Evolutionary conservation across 176 grass and related monocot species (phyloP).

Genomic region (Elymus sibiricus): DNA sequence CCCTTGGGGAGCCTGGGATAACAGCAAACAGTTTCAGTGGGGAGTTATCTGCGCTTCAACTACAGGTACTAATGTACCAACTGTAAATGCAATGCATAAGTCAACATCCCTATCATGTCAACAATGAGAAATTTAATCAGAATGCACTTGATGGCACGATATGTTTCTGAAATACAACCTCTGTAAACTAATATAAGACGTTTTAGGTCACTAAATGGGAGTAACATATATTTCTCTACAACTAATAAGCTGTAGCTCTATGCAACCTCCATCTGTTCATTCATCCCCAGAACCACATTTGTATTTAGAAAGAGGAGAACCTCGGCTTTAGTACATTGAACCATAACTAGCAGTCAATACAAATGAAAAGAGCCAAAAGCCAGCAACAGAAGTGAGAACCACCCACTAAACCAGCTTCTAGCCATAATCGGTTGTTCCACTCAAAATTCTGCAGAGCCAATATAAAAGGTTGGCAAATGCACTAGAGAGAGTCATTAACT

Average conservation of each 20-base stretch:
- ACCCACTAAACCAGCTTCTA: neutral
- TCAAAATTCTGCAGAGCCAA: neutral
- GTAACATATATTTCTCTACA: neutral
- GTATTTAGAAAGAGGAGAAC: neutral
- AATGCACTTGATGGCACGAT: neutral
- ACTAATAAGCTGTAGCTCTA: neutral
- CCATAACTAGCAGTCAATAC: neutral
- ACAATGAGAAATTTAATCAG: neutral
- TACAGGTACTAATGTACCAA: neutral
- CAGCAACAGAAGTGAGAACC: neutral
- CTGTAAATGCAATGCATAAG: neutral
- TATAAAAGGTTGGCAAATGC: neutral
- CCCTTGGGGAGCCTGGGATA: conserved; percentile 47
- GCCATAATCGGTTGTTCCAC: neutral
- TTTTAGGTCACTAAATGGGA: too few species aligned
- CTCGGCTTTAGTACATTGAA: neutral
- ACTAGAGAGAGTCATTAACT: conserved; percentile 10
- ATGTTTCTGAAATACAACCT: neutral
- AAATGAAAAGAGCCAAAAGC: neutral
- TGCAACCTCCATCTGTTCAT: neutral
- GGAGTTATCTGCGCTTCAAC: neutral
- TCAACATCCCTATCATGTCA: neutral
- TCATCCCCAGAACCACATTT: neutral
- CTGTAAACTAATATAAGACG: too few species aligned
- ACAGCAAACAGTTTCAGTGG: neutral